phyloP scores from a whole-genome alignment of 2,329 filamentous ascomycete species.

The Venturiaceae sp. region DNA sequence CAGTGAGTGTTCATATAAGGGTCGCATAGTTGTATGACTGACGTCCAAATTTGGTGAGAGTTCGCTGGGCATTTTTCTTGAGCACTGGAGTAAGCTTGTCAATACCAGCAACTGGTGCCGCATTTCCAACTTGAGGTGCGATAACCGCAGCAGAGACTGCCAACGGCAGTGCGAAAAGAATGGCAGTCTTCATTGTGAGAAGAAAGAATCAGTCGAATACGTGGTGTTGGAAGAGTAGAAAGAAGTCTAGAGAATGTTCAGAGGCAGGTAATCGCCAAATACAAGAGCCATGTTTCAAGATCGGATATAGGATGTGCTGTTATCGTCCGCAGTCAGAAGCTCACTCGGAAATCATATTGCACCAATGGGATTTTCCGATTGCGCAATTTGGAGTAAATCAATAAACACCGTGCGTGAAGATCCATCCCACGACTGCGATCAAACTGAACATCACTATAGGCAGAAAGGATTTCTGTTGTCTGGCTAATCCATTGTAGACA shows the following conservation, averaged over 20 bases:
- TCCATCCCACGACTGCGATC: not conserved
- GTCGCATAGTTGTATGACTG: not conserved
- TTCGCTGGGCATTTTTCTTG: conserved; percentile 1
- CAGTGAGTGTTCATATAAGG: not conserved
- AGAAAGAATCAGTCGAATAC: not conserved
- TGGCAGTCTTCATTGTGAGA: not conserved
- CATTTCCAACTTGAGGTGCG: not conserved
- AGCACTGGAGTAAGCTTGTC: conserved; percentile 4
- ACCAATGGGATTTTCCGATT: not conserved
- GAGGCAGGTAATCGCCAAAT: not conserved
- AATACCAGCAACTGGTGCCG: not conserved
- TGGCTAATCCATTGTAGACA: not conserved
- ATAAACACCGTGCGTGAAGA: not conserved
- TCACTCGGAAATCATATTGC: not conserved
- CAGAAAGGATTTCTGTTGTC: not conserved
- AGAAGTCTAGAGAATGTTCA: not conserved
- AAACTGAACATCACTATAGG: not conserved
- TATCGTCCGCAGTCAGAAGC: not conserved
- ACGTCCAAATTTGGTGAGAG: conserved; percentile 6
- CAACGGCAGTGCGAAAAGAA: conserved; percentile 5
- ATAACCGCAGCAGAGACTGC: conserved; percentile 2
- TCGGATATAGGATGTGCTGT: not conserved
- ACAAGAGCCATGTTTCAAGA: not conserved
- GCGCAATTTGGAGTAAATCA: not conserved
- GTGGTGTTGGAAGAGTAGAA: not conserved